These are phyloP conservation scores for Cladosporium sp. DNA, from an alignment of 2,329 filamentous ascomycete genomes.

Conservation along the genomic window DNA sequence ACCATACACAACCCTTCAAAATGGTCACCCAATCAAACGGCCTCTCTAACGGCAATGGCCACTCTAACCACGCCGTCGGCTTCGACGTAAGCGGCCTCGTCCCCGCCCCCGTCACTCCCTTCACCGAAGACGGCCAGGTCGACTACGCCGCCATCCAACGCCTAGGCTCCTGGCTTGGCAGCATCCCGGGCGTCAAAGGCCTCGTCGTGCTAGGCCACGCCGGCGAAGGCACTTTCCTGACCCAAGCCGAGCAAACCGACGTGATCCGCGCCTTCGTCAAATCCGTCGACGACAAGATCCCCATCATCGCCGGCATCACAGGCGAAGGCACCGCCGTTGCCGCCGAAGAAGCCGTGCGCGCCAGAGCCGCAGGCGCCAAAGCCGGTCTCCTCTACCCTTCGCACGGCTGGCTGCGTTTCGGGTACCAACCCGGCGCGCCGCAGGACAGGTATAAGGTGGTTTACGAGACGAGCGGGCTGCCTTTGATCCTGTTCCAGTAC, in stretches of 20 bases:
- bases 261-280: constrained; percentile 56
- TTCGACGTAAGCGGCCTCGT: constrained; percentile 53
- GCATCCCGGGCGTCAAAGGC: constrained; percentile 53
- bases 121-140: constrained; percentile 50
- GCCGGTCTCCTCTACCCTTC: constrained; percentile 56
- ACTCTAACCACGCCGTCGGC: constrained; percentile 20
- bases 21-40: neutral
- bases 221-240: constrained; percentile 56
- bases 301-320: constrained; percentile 56
- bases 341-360: constrained; percentile 53
- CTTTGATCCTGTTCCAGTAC: constrained; percentile 56
- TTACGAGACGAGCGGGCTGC: constrained; percentile 52
- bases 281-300: constrained; percentile 52
- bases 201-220: constrained; percentile 57
- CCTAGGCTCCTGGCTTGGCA: constrained; percentile 55
- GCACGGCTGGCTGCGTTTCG: constrained; percentile 57
- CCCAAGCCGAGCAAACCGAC: constrained; percentile 49
- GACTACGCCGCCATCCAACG: constrained; percentile 56
- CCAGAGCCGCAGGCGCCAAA: constrained; percentile 52
- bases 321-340: constrained; percentile 56
- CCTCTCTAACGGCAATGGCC: constrained; percentile 9
- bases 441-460: constrained; percentile 54
- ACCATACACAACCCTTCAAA: neutral
- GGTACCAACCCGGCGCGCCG: constrained; percentile 54
- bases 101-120: constrained; percentile 55